Base-by-base conservation (phyloP, 2,329 filamentous ascomycete species). In the Diaporthe sp. region DNA sequence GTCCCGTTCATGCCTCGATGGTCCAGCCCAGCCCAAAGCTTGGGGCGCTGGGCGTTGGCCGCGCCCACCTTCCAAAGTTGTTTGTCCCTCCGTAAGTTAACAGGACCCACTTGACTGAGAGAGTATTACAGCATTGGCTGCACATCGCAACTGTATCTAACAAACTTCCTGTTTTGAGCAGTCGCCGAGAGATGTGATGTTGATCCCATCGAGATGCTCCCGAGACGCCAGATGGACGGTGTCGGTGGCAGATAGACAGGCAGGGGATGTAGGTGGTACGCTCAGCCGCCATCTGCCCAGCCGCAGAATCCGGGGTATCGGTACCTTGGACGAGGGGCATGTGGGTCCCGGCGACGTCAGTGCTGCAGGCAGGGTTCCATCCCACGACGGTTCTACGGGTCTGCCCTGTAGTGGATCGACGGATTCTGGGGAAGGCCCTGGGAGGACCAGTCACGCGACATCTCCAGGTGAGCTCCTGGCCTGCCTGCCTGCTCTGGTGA, bases 321-420 rank as follows among this genome's bases (percentile, higher is more conserved):
- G 45, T 52, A 54, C 64, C 30, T 68, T 68, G 40, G 60, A 47
- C 38, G 60, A 64, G 64, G 58, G 64, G 30, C 22, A 66, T 5
- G 42, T 66, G 61, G 61, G 28, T 35, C 61, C 61, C 61, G 12
- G 47, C 61, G 64, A 68, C 64, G 64, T 68, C 64, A 68, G 64
- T 54, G 8, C 17, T 68, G 30, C 30, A 67, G 45, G 33, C 64
- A 68, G 64, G 47, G 45, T 52, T 54, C 45, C 45, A 50, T 35
- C 5, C 61, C 30, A 57, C 30, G 54, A 60, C 57, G 22, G n/a
- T 28, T 38, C 10, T 38, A 58, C 55, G 55, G 55, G 55, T 58
- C 55, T 38, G 35, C 57, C 30, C 30, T 38, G 15, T 30, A 13
- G 64, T 68, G 64, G 64, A 68, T 68, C 64, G 64, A 68, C 47